These are phyloP conservation scores for Citrus hindsii DNA, from an alignment of 345 rosid genomes.

Conservation along the genomic window DNA sequence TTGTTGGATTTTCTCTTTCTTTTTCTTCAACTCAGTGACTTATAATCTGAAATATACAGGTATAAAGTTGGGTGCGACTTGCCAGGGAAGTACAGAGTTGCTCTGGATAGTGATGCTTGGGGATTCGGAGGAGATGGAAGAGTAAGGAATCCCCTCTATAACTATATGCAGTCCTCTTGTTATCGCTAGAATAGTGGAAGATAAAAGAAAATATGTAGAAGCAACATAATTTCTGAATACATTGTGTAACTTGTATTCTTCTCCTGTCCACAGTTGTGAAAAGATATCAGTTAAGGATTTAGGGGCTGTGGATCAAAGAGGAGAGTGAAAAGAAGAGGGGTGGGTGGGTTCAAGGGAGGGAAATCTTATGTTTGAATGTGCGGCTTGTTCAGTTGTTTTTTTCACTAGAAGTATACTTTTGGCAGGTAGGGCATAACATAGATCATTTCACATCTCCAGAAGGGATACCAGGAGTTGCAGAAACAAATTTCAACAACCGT, in stretches of 20 bases:
- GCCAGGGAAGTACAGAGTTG: conserved; percentile 81
- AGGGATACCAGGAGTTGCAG: conserved; percentile 73
- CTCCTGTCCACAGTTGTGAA: neutral
- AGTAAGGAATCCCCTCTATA: conserved; percentile 35
- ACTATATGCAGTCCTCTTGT: conserved; percentile 5
- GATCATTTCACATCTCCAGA: conserved; percentile 77
- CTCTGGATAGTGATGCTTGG: conserved; percentile 66
- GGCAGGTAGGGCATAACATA: conserved; percentile 60
- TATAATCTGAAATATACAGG: conserved; percentile 39
- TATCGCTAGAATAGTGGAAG: neutral
- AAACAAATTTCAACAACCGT: conserved; percentile 76
- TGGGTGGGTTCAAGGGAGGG: neutral
- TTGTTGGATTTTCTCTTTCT: neutral
- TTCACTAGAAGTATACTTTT: conserved; percentile 5
- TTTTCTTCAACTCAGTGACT: neutral
- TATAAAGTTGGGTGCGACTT: conserved; percentile 75
- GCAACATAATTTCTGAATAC: neutral
- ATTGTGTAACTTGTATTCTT: neutral
- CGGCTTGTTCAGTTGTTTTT: neutral
- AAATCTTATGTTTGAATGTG: neutral
- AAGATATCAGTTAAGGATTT: neutral
- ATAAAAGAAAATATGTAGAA: neutral
- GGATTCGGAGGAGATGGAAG: conserved; percentile 78
- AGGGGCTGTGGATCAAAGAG: no score
- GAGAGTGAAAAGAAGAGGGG: neutral